Evolutionary conservation across 2,329 filamentous ascomycete genomes (phyloP), one percentile per base, ranked within the genome.

Genomic region (Sclerotiophoma versabilis): DNA sequence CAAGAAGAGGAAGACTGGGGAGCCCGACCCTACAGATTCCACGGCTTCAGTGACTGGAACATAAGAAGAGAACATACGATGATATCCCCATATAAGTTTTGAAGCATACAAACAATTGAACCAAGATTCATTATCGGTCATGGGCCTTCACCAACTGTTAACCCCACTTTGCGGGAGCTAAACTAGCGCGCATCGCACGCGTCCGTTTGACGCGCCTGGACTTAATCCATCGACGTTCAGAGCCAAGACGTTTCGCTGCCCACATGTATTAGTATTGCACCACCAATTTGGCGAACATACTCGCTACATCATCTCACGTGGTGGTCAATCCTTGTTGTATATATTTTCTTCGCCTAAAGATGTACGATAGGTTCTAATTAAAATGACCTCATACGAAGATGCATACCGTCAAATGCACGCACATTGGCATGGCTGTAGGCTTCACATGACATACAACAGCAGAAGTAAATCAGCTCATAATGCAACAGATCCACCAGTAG

Each of bases 1-100:
- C 12, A 51, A 56, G 37, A 56, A 47, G 26, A 54, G 45, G 34
- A 54, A 32, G 32, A 46, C 39, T 11, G 45, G 39, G 15, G 32
- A 34, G 10, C 10, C 26, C 10, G 41, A 39, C 9, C 17, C 14
- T 14, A 26, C 5, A 15, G 22, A 19, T 8, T 1, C 10, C 5
- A 11, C 14, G 11, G 9, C 7, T 29, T 14, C 10, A 12, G 26
- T 8, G n/a, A 20, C 9, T 25, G 20, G 22, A 15, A 20, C 25
- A 32, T 3, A 23, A 32, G 36, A 38, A 12, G 7, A 3, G n/a
- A 17, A n/a, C n/a, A n/a, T n/a, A n/a, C n/a, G n/a, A 32, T 45
- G 8, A 33, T 15, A 38, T 51, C 23, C 41, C 48, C 30, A 7
- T 26, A 14, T 4, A 45, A 45, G n/a, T 10, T n/a, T 4, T 12